A percentile compares a stretch with the other conserved stretches of the same genome.
phyloP scores from a whole-genome alignment of 1,284 basidiomycete species.

The Volvariella volvacea region DNA sequence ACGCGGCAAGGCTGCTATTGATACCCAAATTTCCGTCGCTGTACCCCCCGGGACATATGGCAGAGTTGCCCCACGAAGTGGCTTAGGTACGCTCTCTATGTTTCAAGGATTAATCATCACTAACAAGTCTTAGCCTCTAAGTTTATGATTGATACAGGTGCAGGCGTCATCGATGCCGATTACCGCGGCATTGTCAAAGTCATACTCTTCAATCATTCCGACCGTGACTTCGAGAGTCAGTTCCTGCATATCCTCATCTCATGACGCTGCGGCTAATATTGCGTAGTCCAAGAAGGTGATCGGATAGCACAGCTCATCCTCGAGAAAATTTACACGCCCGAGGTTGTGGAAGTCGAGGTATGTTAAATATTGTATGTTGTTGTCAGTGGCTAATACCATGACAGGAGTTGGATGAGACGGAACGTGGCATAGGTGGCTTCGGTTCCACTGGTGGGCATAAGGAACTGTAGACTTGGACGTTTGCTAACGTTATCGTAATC shows the following conservation, averaged over 20 bases:
- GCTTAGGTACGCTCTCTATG: slow-evolving; percentile 62
- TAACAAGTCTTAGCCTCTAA: slow-evolving; percentile 66
- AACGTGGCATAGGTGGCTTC: slow-evolving; percentile 85
- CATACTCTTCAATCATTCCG: slow-evolving; percentile 90
- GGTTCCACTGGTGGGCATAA: slow-evolving; percentile 89
- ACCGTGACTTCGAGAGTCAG: slow-evolving; percentile 82
- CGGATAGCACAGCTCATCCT: slow-evolving; percentile 93
- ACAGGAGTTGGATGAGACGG: slow-evolving; percentile 78
- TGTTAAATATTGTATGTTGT: slow-evolving; percentile 18
- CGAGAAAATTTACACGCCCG: slow-evolving; percentile 85
- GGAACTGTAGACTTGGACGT: slow-evolving; percentile 21
- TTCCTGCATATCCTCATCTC: slow-evolving; percentile 9
- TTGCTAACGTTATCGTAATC: neutral
- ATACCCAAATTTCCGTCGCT: slow-evolving; percentile 88
- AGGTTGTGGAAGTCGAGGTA: slow-evolving; percentile 81
- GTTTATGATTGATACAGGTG: slow-evolving; percentile 95
- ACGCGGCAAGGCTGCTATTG: slow-evolving; percentile 81
- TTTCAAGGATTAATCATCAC: slow-evolving; percentile 1
- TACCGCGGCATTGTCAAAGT: slow-evolving; percentile 92
- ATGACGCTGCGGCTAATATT: slow-evolving; percentile 1
- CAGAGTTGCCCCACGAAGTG: slow-evolving; percentile 90
- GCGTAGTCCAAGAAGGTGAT: slow-evolving; percentile 82
- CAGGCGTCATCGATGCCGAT: slow-evolving; percentile 94
- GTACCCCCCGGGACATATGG: slow-evolving; percentile 93
- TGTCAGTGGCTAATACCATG: neutral